Conservation (phyloP, 208 protist species). For the Trypanosoma avium region DNA sequence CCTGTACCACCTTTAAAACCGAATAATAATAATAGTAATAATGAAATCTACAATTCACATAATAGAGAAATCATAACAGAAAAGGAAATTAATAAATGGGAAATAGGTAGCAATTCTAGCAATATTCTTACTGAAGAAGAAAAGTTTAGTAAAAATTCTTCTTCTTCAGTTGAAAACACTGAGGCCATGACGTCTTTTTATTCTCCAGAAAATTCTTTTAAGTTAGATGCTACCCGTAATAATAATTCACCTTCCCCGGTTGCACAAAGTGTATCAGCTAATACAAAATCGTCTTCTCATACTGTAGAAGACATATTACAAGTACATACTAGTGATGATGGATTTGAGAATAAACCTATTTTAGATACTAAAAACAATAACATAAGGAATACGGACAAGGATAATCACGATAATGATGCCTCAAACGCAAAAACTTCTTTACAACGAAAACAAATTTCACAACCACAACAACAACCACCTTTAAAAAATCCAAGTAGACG, state of each 20-base stretch:
- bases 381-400: not conserved
- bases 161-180: too few relatives aligned
- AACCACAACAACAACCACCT: not conserved
- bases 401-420: too few relatives aligned
- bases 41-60: not conserved
- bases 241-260: not conserved
- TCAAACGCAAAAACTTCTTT: not conserved
- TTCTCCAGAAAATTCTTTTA: not conserved
- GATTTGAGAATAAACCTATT: not conserved
- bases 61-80: not conserved
- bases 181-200: too few relatives aligned
- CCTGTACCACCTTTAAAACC: constrained; percentile 1
- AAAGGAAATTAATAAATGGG: not conserved
- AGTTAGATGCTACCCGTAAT: not conserved
- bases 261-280: not conserved
- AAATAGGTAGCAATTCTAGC: too few relatives aligned
- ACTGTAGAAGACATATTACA: not conserved
- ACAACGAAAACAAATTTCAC: not conserved
- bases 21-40: not conserved
- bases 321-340: not conserved
- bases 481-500: constrained; percentile 1
- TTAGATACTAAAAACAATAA: not conserved
- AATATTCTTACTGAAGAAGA: too few relatives aligned
- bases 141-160: too few relatives aligned
- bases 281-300: not conserved